A percentile compares a stretch with the other conserved stretches of the same genome.
These are phyloP conservation scores for Aspergillus unguis DNA, from an alignment of 2,329 filamentous ascomycete genomes.

Conservation along the genomic window DNA sequence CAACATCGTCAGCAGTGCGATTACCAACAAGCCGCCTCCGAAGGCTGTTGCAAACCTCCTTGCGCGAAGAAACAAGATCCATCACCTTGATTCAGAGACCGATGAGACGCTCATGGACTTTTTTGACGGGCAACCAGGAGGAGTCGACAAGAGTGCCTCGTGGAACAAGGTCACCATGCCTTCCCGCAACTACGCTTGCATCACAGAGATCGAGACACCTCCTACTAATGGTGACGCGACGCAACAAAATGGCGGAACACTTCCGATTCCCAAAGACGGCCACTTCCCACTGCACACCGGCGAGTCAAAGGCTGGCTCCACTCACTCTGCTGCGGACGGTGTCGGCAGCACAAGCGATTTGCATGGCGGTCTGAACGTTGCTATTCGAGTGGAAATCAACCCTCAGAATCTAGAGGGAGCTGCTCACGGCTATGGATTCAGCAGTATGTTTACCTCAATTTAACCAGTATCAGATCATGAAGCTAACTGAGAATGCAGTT, in stretches of 20 bases:
- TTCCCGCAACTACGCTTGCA: constrained; percentile 62
- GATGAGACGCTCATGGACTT: constrained; percentile 63
- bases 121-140: constrained; percentile 60
- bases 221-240: constrained; percentile 20
- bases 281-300: constrained; percentile 71
- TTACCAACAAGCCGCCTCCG: constrained; percentile 66
- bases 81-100: constrained; percentile 60
- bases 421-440: constrained; percentile 49
- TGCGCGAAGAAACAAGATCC: constrained; percentile 62
- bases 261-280: constrained; percentile 54
- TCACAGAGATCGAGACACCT: constrained; percentile 49
- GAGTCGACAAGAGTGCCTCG: constrained; percentile 60
- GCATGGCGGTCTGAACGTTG: constrained; percentile 44
- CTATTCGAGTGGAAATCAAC: constrained; percentile 48
- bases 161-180: constrained; percentile 86
- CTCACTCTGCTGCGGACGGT: constrained; percentile 66
- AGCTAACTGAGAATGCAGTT: constrained; percentile 17
- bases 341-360: constrained; percentile 36
- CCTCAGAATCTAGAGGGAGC: constrained; percentile 39
- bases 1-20: constrained; percentile 62
- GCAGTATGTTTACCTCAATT: constrained; percentile 36
- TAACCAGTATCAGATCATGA: not conserved
- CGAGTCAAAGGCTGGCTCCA: constrained; percentile 73
- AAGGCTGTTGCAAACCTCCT: constrained; percentile 63
- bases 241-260: constrained; percentile 22